Evolutionary conservation across 2,329 filamentous ascomycete species (phyloP).

Genomic region (Davidsoniella australis): DNA sequence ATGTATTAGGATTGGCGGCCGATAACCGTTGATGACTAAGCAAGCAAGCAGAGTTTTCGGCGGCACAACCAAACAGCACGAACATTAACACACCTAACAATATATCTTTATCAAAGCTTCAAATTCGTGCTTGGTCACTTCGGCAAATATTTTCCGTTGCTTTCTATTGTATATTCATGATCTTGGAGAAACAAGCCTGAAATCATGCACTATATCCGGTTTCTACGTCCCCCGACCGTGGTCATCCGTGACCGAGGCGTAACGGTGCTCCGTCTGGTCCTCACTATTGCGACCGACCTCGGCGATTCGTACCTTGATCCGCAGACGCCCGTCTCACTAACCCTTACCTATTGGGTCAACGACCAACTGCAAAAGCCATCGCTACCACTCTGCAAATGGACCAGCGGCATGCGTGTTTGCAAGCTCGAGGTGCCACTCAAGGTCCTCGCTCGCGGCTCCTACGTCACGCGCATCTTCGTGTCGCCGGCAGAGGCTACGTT

Average conservation of each 20-base stretch:
- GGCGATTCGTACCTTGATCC: constrained; percentile 37
- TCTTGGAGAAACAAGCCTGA: no score
- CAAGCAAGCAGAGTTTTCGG: constrained; percentile 5
- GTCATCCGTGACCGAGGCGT: constrained; percentile 12
- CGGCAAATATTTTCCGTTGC: no score
- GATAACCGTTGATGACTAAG: constrained; percentile 9
- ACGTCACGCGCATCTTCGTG: constrained; percentile 10
- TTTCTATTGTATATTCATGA: no score
- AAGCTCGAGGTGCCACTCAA: constrained; percentile 17
- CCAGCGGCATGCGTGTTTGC: constrained; percentile 24
- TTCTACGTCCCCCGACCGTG: constrained; percentile 29
- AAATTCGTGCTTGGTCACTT: no score
- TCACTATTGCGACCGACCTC: constrained; percentile 41
- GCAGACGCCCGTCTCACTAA: constrained; percentile 26
- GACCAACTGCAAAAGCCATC: constrained; percentile 18
- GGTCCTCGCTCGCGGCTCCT: constrained; percentile 11
- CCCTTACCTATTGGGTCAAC: constrained; percentile 17
- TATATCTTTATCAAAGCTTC: no score
- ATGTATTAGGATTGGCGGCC: no score
- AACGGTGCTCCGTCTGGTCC: constrained; percentile 25
- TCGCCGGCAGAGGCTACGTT: constrained; percentile 10
- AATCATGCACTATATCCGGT: constrained; percentile 40
- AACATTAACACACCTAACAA: no score
- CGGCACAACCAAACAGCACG: background rate
- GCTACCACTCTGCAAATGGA: constrained; percentile 17